Evolutionary conservation across 331 rosid species (phyloP), one percentile per base, ranked within the genome.

Genomic region (Ulmus americana): DNA sequence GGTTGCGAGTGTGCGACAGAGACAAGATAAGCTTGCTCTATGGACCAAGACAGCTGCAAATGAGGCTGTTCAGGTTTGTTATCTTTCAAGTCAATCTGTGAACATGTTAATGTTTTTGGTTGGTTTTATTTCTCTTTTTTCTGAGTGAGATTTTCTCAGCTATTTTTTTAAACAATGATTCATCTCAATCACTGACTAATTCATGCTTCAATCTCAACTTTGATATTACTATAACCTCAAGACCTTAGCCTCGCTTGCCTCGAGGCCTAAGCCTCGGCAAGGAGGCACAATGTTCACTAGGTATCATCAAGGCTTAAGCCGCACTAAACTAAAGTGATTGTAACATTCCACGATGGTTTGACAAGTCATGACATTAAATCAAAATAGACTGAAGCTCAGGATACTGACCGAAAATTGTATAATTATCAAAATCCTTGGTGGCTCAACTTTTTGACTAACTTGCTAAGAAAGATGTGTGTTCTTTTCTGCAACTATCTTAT

Each of bases 1-100:
- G 63, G 97, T 94, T 55, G 99, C 88, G 1, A 90, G 97, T 57
- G 97, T 87, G 71, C 97, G 97, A 70, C 95, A 64, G 76, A 87
- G 95, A 85, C 96, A 85, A 77, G 97, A 90, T 75, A 94, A 85
- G 45, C 86, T 94, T 87, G 79, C 97, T 0, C 56, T 94, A 48
- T 94, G 99, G 99, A 94, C 99, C 12, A 94, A 79, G 80, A 85
- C 87, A 16, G 99, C 99, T 9, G 82, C 97, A 15, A 94, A 94
- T 40, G 99, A 94, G 76, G 89, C 99, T 72, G 88, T 71, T 8
- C 99, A 94, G 97, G 99, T 94, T 9, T 75, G 86, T 49, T 49
- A 38, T 59, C 55, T 5, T 65, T 22, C 40, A 22, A 57, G 57
- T 10, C 28, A 54, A 40, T 63, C 2, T 16, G 22, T 39, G 56